A percentile compares a stretch with the other conserved stretches of the same genome.
These are phyloP conservation scores for Podaxis carcinomalis DNA, from an alignment of 768 basidiomycete genomes.

Conservation along the genomic window DNA sequence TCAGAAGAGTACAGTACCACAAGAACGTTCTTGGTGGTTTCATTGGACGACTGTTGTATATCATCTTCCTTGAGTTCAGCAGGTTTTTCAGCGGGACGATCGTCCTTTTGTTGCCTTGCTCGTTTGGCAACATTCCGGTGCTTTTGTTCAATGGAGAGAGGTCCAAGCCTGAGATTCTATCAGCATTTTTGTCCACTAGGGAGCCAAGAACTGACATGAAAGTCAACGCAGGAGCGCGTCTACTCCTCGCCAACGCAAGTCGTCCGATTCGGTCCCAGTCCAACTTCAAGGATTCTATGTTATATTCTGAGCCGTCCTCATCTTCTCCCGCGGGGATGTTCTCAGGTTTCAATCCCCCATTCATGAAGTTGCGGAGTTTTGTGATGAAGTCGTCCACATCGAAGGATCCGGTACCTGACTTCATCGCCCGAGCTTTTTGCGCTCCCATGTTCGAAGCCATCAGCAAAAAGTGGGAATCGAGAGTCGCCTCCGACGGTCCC, in stretches of 20 bases:
- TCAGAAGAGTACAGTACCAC: constrained; percentile 41
- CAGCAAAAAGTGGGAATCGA: constrained; percentile 81
- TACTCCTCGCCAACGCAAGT: constrained; percentile 75
- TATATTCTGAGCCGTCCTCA: constrained; percentile 46
- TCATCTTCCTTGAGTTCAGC: constrained; percentile 83
- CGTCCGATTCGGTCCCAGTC: constrained; percentile 89
- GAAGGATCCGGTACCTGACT: constrained; percentile 82
- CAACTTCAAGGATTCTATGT: constrained; percentile 33
- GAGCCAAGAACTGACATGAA: constrained; percentile 66
- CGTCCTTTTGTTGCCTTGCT: constrained; percentile 66
- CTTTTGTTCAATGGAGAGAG: constrained; percentile 83
- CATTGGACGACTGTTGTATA: constrained; percentile 78
- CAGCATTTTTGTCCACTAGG: constrained; percentile 12
- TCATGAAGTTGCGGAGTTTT: constrained; percentile 68
- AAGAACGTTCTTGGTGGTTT: constrained; percentile 83
- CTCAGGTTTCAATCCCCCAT: constrained; percentile 53
- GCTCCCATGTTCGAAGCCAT: constrained; percentile 76
- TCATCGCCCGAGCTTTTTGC: constrained; percentile 88
- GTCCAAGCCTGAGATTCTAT: constrained; percentile 72
- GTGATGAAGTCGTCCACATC: constrained; percentile 89
- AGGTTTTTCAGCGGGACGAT: constrained; percentile 63
- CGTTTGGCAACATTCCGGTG: constrained; percentile 59
- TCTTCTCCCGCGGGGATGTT: constrained; percentile 43
- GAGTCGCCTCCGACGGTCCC: constrained; percentile 82
- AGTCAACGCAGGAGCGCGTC: constrained; percentile 74